phyloP scores from a whole-genome alignment of 2,329 filamentous ascomycete species.

The Nectriaceae sp. region DNA sequence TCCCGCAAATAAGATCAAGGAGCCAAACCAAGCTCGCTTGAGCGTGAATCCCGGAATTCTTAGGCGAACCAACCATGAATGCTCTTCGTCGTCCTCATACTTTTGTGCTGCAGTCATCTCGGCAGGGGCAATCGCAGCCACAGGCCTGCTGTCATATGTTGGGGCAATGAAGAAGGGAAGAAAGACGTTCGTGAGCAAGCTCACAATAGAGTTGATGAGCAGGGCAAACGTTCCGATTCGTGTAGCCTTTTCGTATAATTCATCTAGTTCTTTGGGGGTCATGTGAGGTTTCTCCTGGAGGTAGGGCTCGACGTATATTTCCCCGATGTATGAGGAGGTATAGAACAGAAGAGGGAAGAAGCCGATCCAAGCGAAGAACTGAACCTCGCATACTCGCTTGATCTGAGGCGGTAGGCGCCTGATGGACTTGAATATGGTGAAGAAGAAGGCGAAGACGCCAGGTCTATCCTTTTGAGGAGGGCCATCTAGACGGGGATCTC shows the following conservation, averaged over 20 bases:
- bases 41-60: conserved; percentile 84
- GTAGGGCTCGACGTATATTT: conserved; percentile 86
- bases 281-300: conserved; percentile 78
- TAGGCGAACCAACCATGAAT: conserved; percentile 58
- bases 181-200: conserved; percentile 77
- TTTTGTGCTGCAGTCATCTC: conserved; percentile 32
- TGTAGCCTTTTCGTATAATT: conserved; percentile 81
- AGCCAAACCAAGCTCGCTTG: conserved; percentile 82
- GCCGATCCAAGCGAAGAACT: conserved; percentile 88
- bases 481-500: conserved; percentile 75
- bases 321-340: conserved; percentile 89
- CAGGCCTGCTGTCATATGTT: conserved; percentile 62
- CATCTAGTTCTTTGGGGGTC: conserved; percentile 72
- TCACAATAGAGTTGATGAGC: conserved; percentile 84
- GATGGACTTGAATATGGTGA: conserved; percentile 74
- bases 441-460: conserved; percentile 79
- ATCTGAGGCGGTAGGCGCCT: conserved; percentile 80
- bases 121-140: conserved; percentile 30
- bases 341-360: conserved; percentile 98
- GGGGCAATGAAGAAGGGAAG: conserved; percentile 85
- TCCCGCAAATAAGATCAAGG: conserved; percentile 78
- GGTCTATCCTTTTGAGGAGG: conserved; percentile 59
- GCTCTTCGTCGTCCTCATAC: conserved; percentile 35
- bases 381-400: conserved; percentile 76
- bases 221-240: conserved; percentile 87